These are phyloP conservation scores for Neoboletus subvelutipes DNA, from an alignment of 768 basidiomycete species.

Conservation along the genomic window DNA sequence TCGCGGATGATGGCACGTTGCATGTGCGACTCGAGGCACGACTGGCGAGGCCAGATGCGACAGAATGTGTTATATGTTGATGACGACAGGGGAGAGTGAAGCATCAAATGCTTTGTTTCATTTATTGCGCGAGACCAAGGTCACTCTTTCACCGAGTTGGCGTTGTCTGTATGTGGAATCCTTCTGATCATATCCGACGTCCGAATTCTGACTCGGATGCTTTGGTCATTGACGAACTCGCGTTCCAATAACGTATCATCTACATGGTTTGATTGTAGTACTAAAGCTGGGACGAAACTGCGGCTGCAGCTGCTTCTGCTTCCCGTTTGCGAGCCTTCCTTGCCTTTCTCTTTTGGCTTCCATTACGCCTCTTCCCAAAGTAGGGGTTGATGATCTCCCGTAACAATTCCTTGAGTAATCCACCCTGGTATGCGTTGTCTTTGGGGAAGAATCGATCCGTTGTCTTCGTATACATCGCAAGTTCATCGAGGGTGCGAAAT, in stretches of 20 bases:
- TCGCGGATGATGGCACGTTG: constrained; percentile 46
- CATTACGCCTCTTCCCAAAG: constrained; percentile 17
- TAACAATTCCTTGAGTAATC: constrained; percentile 30
- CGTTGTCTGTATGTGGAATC: background rate
- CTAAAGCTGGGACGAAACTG: constrained; percentile 3
- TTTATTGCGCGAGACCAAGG: background rate
- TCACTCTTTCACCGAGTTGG: background rate
- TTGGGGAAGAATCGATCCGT: constrained; percentile 28
- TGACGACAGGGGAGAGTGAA: background rate
- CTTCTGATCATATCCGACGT: background rate
- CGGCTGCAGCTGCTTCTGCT: constrained; percentile 2
- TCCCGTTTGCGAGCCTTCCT: constrained; percentile 17
- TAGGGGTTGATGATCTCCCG: constrained; percentile 25
- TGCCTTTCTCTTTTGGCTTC: constrained; percentile 18
- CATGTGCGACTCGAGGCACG: constrained; percentile 46
- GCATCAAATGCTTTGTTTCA: too few species aligned
- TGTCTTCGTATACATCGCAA: constrained; percentile 23
- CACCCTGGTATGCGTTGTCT: constrained; percentile 27
- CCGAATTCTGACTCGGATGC: background rate
- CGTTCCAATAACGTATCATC: background rate
- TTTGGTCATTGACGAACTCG: background rate
- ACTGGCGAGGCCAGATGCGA: constrained; percentile 36
- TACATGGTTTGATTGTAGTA: constrained; percentile 1
- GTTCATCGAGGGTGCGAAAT: constrained; percentile 23
- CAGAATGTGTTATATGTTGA: constrained; percentile 48